Evolutionary conservation across 208 protist genomes (phyloP), one percentile per base, ranked within the genome.

Genomic region (Leishmania guyanensis): DNA sequence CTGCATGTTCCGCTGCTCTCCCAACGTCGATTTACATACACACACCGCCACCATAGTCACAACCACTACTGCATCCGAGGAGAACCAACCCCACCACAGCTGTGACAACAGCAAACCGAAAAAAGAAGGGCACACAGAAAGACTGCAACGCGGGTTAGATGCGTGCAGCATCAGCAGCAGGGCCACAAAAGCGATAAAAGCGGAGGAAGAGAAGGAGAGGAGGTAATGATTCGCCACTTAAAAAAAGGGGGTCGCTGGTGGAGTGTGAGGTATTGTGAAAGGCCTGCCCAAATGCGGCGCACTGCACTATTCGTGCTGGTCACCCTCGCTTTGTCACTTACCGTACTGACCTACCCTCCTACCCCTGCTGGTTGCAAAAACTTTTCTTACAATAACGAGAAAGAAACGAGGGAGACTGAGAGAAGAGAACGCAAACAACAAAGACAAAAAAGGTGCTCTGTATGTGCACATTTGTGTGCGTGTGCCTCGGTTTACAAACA

Each of bases 111-210:
- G 5, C 29, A 70, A 12, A 46, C 53, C 12, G 53, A 56, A 43
- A 39, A 70, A 39, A 48, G 65, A 66, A 10, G 39, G 29, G 9
- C 66, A n/a, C 12, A 14, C 43, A 54, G 12, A 51, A 26, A 51
- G 46, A 74, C 69, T 50, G 43, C 69, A 74, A n/a, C 65, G 5
- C 65, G 4, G 33, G 36, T 22, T 22, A n/a, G 68, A 50, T 72
- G 12, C 6, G 43, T 43, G n/a, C 43, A 75, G 71, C 71, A 75
- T 14, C 65, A 70, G 71, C 6, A 60, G 71, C n/a, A 75, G 50
- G 43, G 29, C n/a, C 46, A 58, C 0, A 39, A 39, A 29, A 36
- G 50, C 20, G 71, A 58, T 48, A 26, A 75, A 26, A 75, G 51
- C 43, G 22, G n/a, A 60, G 26, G 48, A 39, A 17, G n/a, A 26